phyloP scores from a whole-genome alignment of 164 flowering plant genomes.

The Platanus orientalis region DNA sequence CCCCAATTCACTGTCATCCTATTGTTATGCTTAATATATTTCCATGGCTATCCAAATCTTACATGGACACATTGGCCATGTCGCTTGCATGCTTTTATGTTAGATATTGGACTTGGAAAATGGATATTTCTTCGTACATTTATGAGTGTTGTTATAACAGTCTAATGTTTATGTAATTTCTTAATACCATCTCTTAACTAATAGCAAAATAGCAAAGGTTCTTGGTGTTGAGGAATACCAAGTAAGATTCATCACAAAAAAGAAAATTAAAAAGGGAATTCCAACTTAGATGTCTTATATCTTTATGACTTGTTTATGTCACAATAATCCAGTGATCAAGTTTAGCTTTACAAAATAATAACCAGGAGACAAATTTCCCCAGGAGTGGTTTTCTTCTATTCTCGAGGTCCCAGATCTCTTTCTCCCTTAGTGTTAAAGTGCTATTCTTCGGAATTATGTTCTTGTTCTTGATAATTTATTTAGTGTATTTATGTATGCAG shows the following conservation, averaged over 20 bases:
- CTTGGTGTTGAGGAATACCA: no score
- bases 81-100: not conserved
- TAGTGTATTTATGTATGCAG: slow-evolving; percentile 18
- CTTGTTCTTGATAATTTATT: not conserved
- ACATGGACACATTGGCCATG: not conserved
- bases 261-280: no score
- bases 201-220: no score
- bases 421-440: slow-evolving; percentile 47
- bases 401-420: slow-evolving; percentile 53
- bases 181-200: no score
- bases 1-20: no score
- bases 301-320: slow-evolving; percentile 2
- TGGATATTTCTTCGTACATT: not conserved
- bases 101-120: not conserved
- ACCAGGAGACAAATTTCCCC: slow-evolving; percentile 38
- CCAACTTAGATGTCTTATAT: no score
- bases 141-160: no score
- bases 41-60: not conserved
- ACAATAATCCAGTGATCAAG: slow-evolving; percentile 41
- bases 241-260: no score
- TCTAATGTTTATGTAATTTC: no score
- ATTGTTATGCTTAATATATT: not conserved
- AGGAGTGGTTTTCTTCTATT: slow-evolving; percentile 44
- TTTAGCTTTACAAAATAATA: slow-evolving; percentile 31
- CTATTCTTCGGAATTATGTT: not conserved